Conservation (phyloP, 2,329 filamentous ascomycete genomes). For the Triangularia setosa region DNA sequence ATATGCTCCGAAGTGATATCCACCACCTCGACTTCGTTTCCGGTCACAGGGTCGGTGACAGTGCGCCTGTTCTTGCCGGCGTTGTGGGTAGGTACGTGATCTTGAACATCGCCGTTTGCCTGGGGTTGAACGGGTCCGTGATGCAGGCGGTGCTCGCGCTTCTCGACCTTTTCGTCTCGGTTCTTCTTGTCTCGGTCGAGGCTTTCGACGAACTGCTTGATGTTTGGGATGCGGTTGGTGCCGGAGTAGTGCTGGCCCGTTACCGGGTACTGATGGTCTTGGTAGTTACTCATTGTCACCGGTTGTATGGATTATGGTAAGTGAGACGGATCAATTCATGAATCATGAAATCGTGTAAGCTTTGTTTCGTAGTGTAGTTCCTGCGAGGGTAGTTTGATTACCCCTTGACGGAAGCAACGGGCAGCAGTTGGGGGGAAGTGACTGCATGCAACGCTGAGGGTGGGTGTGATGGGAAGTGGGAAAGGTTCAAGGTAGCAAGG, state of each 20-base stretch:
- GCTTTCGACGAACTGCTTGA: conserved; percentile 75
- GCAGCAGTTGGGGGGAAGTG: not conserved
- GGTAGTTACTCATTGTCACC: conserved; percentile 33
- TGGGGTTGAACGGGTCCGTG: conserved; percentile 20
- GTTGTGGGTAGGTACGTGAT: conserved; percentile 39
- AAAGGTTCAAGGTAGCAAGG: not conserved
- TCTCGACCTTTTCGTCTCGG: conserved; percentile 68
- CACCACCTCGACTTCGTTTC: conserved; percentile 79
- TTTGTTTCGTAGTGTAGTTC: not conserved
- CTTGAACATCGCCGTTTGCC: conserved; percentile 38
- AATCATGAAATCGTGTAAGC: not conserved
- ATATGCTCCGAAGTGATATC: conserved; percentile 60
- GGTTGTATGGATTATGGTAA: not conserved
- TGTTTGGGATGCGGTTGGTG: conserved; percentile 78
- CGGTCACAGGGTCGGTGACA: conserved; percentile 86
- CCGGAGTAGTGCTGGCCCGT: conserved; percentile 72
- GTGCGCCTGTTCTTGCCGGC: conserved; percentile 53
- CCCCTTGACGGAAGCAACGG: not conserved
- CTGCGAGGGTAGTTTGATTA: not conserved
- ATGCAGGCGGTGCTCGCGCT: conserved; percentile 33
- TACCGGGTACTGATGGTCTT: conserved; percentile 41
- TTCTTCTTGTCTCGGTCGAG: conserved; percentile 76
- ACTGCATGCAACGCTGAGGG: not conserved
- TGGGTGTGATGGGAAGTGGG: not conserved
- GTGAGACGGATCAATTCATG: not conserved